A percentile compares a stretch with the other conserved stretches of the same genome.
These are phyloP conservation scores for Paecilomyces niveus DNA, from an alignment of 2,329 filamentous ascomycete genomes.

Conservation along the genomic window DNA sequence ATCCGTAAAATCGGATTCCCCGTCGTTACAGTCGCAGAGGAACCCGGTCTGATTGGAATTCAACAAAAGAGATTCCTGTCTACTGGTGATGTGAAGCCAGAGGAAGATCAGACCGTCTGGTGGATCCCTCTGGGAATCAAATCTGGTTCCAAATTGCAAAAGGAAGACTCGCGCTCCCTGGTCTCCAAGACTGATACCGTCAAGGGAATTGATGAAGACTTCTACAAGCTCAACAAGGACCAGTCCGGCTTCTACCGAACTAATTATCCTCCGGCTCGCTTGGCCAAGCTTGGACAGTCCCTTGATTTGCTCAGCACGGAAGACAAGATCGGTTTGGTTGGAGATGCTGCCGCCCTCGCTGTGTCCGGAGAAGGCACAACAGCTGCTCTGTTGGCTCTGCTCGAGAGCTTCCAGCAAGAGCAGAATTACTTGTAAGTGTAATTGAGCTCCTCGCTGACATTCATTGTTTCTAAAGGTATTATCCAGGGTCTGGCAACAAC, in stretches of 20 bases:
- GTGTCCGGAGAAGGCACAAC: constrained; percentile 81
- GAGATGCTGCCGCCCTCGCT: constrained; percentile 82
- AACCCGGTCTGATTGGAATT: constrained; percentile 71
- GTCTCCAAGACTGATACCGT: constrained; percentile 72
- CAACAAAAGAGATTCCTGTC: constrained; percentile 86
- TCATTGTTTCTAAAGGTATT: constrained; percentile 10
- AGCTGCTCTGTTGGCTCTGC: constrained; percentile 70
- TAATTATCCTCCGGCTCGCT: constrained; percentile 79
- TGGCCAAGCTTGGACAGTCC: constrained; percentile 71
- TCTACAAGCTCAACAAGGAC: constrained; percentile 91
- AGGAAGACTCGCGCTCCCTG: constrained; percentile 60
- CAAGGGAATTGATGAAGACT: constrained; percentile 59
- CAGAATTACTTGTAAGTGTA: constrained; percentile 61
- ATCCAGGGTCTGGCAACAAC: constrained; percentile 70
- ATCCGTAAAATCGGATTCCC: constrained; percentile 94
- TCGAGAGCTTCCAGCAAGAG: constrained; percentile 78
- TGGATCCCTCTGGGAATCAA: constrained; percentile 89
- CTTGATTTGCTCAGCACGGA: constrained; percentile 69
- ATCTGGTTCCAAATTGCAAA: constrained; percentile 60
- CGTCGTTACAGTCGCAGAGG: constrained; percentile 76
- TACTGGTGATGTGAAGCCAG: constrained; percentile 80
- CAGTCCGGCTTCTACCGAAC: constrained; percentile 88
- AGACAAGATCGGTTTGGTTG: constrained; percentile 89
- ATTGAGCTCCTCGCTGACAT: not conserved
- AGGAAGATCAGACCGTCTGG: constrained; percentile 89